phyloP scores from a whole-genome alignment of 257 asterid genomes.

The Asclepias syriaca region DNA sequence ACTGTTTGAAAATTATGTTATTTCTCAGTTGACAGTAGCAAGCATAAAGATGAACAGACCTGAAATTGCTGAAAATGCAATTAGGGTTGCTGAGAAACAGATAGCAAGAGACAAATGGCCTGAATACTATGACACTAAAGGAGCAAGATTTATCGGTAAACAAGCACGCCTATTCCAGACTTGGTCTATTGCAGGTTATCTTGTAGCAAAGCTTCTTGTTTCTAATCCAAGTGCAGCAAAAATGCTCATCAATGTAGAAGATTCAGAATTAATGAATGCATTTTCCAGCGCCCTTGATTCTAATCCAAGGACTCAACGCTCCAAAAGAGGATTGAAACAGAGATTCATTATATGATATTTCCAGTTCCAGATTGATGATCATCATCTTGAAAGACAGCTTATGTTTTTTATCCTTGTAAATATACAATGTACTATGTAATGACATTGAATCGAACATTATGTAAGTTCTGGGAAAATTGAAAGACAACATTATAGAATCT shows the following conservation, averaged over 20 bases:
- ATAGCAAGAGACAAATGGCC: slow-evolving; percentile 70
- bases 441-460: too few species aligned
- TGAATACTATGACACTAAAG: slow-evolving; percentile 70
- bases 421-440: not conserved
- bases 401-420: not conserved
- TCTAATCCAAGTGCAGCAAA: slow-evolving; percentile 64
- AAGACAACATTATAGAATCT: not conserved
- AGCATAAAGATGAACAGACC: slow-evolving; percentile 76
- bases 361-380: not conserved
- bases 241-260: slow-evolving; percentile 59
- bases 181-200: slow-evolving; percentile 77
- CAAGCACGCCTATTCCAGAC: slow-evolving; percentile 78
- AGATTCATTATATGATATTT: slow-evolving; percentile 57
- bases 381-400: not conserved
- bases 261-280: slow-evolving; percentile 53
- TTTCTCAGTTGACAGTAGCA: slow-evolving; percentile 65
- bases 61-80: slow-evolving; percentile 64
- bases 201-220: slow-evolving; percentile 66
- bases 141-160: slow-evolving; percentile 69
- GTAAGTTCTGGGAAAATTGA: not conserved
- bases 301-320: slow-evolving; percentile 64
- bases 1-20: not conserved
- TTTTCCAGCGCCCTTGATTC: slow-evolving; percentile 45
- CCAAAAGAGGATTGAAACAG: slow-evolving; percentile 48
- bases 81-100: slow-evolving; percentile 53